These are phyloP conservation scores for Mycena kentingensis DNA, from an alignment of 768 basidiomycete species.

Conservation along the genomic window DNA sequence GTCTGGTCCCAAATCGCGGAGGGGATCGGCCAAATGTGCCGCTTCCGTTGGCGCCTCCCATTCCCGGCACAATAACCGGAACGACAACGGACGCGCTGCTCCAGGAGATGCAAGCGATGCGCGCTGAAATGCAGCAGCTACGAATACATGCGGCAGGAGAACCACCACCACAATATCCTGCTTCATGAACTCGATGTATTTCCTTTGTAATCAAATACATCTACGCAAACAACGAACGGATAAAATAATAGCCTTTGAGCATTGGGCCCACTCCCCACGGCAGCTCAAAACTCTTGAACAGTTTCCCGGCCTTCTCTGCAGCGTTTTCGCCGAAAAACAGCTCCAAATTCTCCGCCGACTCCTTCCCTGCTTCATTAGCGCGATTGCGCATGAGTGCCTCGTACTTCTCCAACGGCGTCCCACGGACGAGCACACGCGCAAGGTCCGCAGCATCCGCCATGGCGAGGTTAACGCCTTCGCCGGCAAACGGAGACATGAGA, in stretches of 20 bases:
- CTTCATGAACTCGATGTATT: too few species aligned
- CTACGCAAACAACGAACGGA: not conserved
- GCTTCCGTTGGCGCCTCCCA: too few species aligned
- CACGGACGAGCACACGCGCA: not conserved
- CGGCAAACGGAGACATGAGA: slow-evolving; percentile 38
- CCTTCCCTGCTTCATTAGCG: not conserved
- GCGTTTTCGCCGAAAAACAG: not conserved
- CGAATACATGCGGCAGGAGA: too few species aligned
- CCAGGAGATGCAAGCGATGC: too few species aligned
- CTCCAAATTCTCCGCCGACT: slow-evolving; percentile 1
- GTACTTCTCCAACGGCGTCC: not conserved
- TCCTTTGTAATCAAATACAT: too few species aligned
- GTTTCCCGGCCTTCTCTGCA: not conserved
- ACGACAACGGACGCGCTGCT: too few species aligned
- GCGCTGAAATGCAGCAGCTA: too few species aligned
- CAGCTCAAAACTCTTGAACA: not conserved
- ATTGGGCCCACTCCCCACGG: not conserved
- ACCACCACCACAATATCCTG: too few species aligned
- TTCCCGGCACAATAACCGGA: too few species aligned
- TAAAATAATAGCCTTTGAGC: not conserved
- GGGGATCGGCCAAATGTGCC: too few species aligned
- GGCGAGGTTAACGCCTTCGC: slow-evolving; percentile 39
- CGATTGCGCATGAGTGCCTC: not conserved
- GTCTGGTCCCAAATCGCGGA: too few species aligned
- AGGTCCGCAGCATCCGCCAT: slow-evolving; percentile 27